Evolutionary conservation across 768 basidiomycete species (phyloP).

Genomic region (Dacryopinax primogenitus): DNA sequence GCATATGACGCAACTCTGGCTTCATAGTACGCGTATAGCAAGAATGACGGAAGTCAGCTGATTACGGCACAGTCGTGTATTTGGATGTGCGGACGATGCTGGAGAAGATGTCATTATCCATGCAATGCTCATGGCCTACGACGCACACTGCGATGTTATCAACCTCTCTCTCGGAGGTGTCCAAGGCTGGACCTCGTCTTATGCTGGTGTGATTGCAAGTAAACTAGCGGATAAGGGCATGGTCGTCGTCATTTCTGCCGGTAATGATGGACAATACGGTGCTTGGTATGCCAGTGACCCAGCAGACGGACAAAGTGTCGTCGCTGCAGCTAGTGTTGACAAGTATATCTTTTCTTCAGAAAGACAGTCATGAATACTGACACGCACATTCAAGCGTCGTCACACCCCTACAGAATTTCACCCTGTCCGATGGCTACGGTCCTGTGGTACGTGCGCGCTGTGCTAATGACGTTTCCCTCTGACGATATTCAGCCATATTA

Average conservation of each 20-base stretch:
- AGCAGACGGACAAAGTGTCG: constrained; percentile 42
- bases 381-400: constrained; percentile 32
- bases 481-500: constrained; percentile 41
- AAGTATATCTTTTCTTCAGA: constrained; percentile 24
- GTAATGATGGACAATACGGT: constrained; percentile 44
- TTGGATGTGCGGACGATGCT: constrained; percentile 43
- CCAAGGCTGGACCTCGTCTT: constrained; percentile 51
- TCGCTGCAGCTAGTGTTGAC: constrained; percentile 33
- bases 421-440: constrained; percentile 32
- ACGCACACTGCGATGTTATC: constrained; percentile 48
- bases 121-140: constrained; percentile 39
- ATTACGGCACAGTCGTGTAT: constrained; percentile 31
- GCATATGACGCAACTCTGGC: constrained; percentile 47
- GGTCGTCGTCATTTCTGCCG: constrained; percentile 51
- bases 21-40: constrained; percentile 29
- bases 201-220: constrained; percentile 43
- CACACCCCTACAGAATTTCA: constrained; percentile 45
- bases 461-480: background rate
- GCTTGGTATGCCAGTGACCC: constrained; percentile 49
- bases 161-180: constrained; percentile 52
- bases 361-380: background rate
- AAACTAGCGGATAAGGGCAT: constrained; percentile 45
- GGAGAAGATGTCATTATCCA: constrained; percentile 34
- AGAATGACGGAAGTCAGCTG: background rate
- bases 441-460: constrained; percentile 17